Evolutionary conservation across 495 filamentous ascomycete species (phyloP).

Genomic region (Pseudoneurospora amorphoporcata): DNA sequence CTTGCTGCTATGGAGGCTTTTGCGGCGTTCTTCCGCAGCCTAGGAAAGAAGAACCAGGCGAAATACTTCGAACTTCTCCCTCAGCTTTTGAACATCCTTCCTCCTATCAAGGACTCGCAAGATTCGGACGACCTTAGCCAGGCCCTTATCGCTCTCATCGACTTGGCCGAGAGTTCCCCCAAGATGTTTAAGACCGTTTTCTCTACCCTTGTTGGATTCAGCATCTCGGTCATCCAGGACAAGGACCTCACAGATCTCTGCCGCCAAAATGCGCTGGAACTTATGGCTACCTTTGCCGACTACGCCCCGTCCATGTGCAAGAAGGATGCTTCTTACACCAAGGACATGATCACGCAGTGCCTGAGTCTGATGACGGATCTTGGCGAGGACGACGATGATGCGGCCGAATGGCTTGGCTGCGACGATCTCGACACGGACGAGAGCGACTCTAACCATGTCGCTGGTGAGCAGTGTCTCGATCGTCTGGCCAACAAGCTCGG

Average conservation of each 20-base stretch:
- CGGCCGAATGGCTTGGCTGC: slow-evolving; percentile 80
- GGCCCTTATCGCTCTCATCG: slow-evolving; percentile 81
- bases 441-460: slow-evolving; percentile 95
- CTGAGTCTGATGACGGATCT: slow-evolving; percentile 99
- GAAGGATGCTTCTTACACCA: slow-evolving; percentile 81
- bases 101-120: slow-evolving; percentile 78
- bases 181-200: slow-evolving; percentile 96
- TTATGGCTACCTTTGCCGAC: slow-evolving; percentile 98
- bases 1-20: slow-evolving; percentile 95
- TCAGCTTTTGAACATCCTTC: slow-evolving; percentile 83
- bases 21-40: slow-evolving; percentile 84
- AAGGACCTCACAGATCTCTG: slow-evolving; percentile 86
- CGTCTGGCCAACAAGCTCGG: slow-evolving; percentile 95
- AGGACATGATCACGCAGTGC: slow-evolving; percentile 97
- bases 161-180: slow-evolving; percentile 80
- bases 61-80: slow-evolving; percentile 82
- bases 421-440: slow-evolving; percentile 96
- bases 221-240: slow-evolving; percentile 84
- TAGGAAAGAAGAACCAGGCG: slow-evolving; percentile 72
- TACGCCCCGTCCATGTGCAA: slow-evolving; percentile 86
- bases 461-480: slow-evolving; percentile 98
- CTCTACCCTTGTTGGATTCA: slow-evolving; percentile 82
- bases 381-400: slow-evolving; percentile 89
- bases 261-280: slow-evolving; percentile 87
- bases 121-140: slow-evolving; percentile 86